Base-by-base conservation (phyloP, 257 asterid genomes). In the Handroanthus guayacan region DNA sequence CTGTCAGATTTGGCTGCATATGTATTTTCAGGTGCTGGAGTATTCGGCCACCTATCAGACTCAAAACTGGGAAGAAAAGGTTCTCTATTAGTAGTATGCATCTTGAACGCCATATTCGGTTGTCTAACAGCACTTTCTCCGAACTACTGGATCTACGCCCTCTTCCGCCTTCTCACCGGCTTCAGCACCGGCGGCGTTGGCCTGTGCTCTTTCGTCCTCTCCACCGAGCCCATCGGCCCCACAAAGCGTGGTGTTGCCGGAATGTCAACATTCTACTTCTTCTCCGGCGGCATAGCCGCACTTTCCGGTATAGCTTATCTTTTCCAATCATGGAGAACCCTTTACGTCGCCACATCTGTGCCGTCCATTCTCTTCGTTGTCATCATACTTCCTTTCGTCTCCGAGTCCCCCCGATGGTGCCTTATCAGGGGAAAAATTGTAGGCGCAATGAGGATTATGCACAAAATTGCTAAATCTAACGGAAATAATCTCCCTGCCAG, bases 181-280 rank as follows among this genome's bases (percentile, higher is more conserved):
- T 91, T 88, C 84, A 91, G 97, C 87, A 92, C 94, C 0, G 97
- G 98, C 25, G 97, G 98, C 0, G 91, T 87, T 3, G 98, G 98
- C 82, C 96, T 94, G 36, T 90, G 97, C 44, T 86, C 97, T 11
- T 91, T 94, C 72, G 97, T 94, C 78, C 94, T 91, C 0, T 86
- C 98, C 25, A 92, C 97, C 2, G 98, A 94, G 86, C 98, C 98
- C 20, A 62, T 92, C 0, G 98, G 98, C 25, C 97, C 96, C 5
- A 31, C 79, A 2, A 87, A 80, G 80, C 97, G 97, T 0, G 98
- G 98, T 0, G 44, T 82, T 5, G 97, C 90, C 0, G 98, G 97
- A 1, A 94, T 94, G 98, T 94, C 96, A 38, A 94, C 97, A 0
- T 94, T 94, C 87, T 94, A 94, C 85, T 94, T 91, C 87, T 94